phyloP scores from a whole-genome alignment of 257 asterid genomes.

The Solanum ahanhuiri region DNA sequence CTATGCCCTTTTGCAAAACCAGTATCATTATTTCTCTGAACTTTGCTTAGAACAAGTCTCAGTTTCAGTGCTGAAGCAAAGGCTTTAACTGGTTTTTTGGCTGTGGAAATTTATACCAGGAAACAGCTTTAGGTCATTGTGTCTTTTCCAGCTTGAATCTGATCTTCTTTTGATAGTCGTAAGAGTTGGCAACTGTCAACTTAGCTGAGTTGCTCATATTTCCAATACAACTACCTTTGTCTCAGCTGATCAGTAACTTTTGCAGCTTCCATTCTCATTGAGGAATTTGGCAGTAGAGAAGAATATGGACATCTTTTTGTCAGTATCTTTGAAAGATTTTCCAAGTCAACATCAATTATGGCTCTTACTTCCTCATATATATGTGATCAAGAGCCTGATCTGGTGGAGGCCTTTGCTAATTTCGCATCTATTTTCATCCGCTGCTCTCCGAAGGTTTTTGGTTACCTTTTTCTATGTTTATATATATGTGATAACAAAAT shows the following conservation, averaged over 20 bases:
- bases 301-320: conserved; percentile 66
- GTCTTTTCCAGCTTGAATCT: not conserved
- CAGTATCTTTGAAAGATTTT: conserved; percentile 65
- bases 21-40: not conserved
- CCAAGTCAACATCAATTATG: conserved; percentile 59
- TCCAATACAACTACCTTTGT: not conserved
- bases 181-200: not conserved
- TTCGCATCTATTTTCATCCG: conserved; percentile 68
- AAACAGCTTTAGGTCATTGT: not conserved
- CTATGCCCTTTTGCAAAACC: not conserved
- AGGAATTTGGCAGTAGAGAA: conserved; percentile 72
- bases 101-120: conserved; percentile 2
- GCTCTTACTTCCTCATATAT: conserved; percentile 84
- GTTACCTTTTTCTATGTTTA: conserved; percentile 4
- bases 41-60: not conserved
- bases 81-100: not conserved
- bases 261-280: conserved; percentile 71
- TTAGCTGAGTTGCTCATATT: not conserved
- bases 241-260: conserved; percentile 6
- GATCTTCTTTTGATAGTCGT: not conserved
- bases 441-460: conserved; percentile 59
- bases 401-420: conserved; percentile 81
- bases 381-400: conserved; percentile 94
- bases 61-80: not conserved
- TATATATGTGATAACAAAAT: not conserved